Percentiles rank a stretch among this genome's conserved stretches.
Evolutionary conservation across 2,329 filamentous ascomycete species (phyloP).

Genomic region (Myotisia sp.): DNA sequence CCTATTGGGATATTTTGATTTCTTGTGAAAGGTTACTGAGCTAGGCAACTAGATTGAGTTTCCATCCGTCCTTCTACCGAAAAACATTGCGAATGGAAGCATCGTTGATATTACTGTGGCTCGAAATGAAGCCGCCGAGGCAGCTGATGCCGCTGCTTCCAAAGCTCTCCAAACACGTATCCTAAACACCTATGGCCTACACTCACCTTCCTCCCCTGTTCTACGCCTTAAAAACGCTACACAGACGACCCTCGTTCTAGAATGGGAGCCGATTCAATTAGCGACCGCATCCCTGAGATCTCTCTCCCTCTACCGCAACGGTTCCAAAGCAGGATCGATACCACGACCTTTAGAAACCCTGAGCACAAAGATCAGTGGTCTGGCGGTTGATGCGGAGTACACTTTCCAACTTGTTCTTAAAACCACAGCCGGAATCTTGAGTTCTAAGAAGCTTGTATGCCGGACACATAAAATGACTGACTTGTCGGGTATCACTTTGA

Average conservation of each 20-base stretch:
- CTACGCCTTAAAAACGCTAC: conserved; percentile 93
- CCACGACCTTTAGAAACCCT: conserved; percentile 74
- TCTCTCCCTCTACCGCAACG: conserved; percentile 85
- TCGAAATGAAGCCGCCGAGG: conserved; percentile 70
- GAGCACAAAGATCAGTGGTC: conserved; percentile 89
- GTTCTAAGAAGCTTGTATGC: conserved; percentile 69
- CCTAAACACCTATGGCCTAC: conserved; percentile 68
- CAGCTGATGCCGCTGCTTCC: conserved; percentile 60
- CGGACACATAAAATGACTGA: conserved; percentile 98
- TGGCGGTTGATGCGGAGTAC: conserved; percentile 95
- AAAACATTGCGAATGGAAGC: conserved; percentile 86
- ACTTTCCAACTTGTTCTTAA: conserved; percentile 83
- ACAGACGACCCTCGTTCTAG: conserved; percentile 93
- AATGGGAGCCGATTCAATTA: conserved; percentile 91
- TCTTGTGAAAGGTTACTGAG: not conserved
- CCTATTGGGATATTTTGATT: not conserved
- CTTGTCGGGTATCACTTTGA: conserved; percentile 86
- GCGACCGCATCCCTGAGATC: conserved; percentile 85
- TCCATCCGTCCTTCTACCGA: conserved; percentile 87
- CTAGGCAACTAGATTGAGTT: conserved; percentile 70
- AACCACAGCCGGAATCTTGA: conserved; percentile 77
- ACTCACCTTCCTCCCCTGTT: conserved; percentile 59
- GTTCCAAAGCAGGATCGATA: conserved; percentile 90
- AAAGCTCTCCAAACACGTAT: conserved; percentile 77
- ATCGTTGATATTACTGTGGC: conserved; percentile 96